Evolutionary conservation across 352 stramenopile genomes (phyloP), one percentile per base, ranked within the genome.

Genomic region (Phytophthora rubi): DNA sequence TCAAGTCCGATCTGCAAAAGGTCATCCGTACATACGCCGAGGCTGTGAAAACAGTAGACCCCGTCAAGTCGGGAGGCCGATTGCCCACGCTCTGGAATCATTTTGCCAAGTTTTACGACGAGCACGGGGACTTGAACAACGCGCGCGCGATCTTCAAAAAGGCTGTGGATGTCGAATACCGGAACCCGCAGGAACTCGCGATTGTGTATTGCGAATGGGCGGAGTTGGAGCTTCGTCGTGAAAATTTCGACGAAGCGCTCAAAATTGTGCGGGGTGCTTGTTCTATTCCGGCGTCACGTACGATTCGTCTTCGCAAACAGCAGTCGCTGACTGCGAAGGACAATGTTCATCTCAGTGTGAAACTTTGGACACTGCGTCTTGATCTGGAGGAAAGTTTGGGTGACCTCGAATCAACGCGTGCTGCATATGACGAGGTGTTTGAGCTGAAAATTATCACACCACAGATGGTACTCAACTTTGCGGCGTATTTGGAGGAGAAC

Each of bases 361-460:
- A 96, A 65, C 73, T 99, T 15, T 99, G 98, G 98, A 93, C 87
- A n/a, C 68, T 99, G 21, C 93, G 98, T 10, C 80, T 99, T 23
- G 98, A 99, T 81, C 73, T 99, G 16, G 98, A 99, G 68, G 98
- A 99, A 74, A 98, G 90, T 45, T 73, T 99, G 4, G 98, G 98
- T 1, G 98, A 98, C 10, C 70, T 99, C 12, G 85, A 93, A 62
- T 98, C 91, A 2, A 97, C 96, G 13, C 93, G 98, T 32, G 95
- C 96, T 53, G 97, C 97, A 0, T 99, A 99, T 74, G 86, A 99
- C 49, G 79, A 91, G 8, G 88, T 88, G 1, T 92, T 99, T 42
- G 97, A 99, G 73, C 83, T 99, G 32, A 97, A 97, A 68, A 92
- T 99, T 30, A 96, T 97, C 33, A 99, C 98, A 39, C 89, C 97